Evolutionary conservation across 2,329 filamentous ascomycete species (phyloP), one percentile per base, ranked within the genome.

Genomic region (Aspergillus phoenicis): DNA sequence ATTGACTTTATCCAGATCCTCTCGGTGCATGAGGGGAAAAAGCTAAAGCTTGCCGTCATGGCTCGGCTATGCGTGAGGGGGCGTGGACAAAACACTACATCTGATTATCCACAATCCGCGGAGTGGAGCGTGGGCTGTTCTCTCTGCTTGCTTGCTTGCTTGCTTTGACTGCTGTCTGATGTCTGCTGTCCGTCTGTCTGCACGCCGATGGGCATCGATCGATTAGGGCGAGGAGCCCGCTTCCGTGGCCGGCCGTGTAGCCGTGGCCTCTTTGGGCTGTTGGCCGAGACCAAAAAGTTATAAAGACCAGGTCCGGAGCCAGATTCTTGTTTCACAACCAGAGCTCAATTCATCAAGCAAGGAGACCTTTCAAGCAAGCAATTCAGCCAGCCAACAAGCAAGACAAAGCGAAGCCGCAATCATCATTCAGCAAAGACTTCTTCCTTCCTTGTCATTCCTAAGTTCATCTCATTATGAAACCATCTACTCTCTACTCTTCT

Each of bases 401-500:
- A 15, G 11, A 13, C 33, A 36, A 13, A 36, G 11, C 33, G 28
- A 30, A 30, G 28, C 28, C 10, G 28, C 28, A 30, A 30, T 30
- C 28, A 30, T 11, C 28, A 30, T 2, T 4, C 8, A 30, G 0
- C 28, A 30, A 36, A 36, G 2, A 15, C 33, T 1, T 11, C 49
- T 13, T 36, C 33, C 49, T 13, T 36, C 10, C 8, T 26, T 17
- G 2, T 22, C 10, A 4, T 39, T 2, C 5, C 3, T 39, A 8
- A 36, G 5, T 30, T 33, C 33, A 22, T 6, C 10, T 15, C 52
- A 58, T 10, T 15, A 66, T 66, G 64, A 66, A 66, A 58, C 11
- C 11, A 36, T 52, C 60, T 20, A 39, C 49, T 15, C 24, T 61
- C 13, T 11, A 52, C 13, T 45, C 60, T 45, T 43, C 39, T 22